A percentile compares a stretch with the other conserved stretches of the same genome.
These are phyloP conservation scores for Suhomyces atakaporum DNA, from an alignment of 1,139 yeast species.

Conservation along the genomic window DNA sequence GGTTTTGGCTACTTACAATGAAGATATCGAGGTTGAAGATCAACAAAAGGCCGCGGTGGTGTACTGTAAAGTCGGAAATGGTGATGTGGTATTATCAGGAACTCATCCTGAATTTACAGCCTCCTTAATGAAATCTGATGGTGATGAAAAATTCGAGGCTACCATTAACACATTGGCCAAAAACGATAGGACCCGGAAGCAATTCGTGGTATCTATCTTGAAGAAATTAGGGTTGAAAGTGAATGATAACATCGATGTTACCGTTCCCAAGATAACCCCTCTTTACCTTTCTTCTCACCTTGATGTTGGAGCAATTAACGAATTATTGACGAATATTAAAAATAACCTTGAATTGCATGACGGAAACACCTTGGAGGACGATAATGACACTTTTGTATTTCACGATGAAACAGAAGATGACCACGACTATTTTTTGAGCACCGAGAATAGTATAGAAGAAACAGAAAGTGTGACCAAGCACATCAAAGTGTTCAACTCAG, in stretches of 20 bases:
- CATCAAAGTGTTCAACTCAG: conserved; percentile 45
- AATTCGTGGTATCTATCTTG: conserved; percentile 59
- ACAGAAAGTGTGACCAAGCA: conserved; percentile 59
- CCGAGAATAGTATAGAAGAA: conserved; percentile 55
- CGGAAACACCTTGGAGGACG: conserved; percentile 48
- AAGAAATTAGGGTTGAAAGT: conserved; percentile 67
- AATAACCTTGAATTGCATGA: conserved; percentile 45
- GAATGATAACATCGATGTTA: conserved; percentile 46
- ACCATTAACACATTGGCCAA: conserved; percentile 40
- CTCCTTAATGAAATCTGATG: conserved; percentile 39
- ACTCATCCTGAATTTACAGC: conserved; percentile 89
- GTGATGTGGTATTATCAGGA: conserved; percentile 78
- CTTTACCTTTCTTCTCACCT: conserved; percentile 44
- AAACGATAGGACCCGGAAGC: conserved; percentile 49
- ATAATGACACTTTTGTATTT: conserved; percentile 55
- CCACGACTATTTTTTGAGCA: conserved; percentile 17
- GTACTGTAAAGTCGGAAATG: conserved; percentile 67
- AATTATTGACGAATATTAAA: conserved; percentile 33
- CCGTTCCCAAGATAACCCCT: conserved; percentile 74
- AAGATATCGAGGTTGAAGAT: conserved; percentile 38
- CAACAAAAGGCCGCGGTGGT: conserved; percentile 69
- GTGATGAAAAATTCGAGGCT: conserved; percentile 27
- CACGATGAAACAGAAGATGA: conserved; percentile 34
- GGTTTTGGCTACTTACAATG: conserved; percentile 68
- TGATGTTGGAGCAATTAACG: conserved; percentile 23